phyloP scores from a whole-genome alignment of 2,329 filamentous ascomycete species.

The Colletotrichum lentis region DNA sequence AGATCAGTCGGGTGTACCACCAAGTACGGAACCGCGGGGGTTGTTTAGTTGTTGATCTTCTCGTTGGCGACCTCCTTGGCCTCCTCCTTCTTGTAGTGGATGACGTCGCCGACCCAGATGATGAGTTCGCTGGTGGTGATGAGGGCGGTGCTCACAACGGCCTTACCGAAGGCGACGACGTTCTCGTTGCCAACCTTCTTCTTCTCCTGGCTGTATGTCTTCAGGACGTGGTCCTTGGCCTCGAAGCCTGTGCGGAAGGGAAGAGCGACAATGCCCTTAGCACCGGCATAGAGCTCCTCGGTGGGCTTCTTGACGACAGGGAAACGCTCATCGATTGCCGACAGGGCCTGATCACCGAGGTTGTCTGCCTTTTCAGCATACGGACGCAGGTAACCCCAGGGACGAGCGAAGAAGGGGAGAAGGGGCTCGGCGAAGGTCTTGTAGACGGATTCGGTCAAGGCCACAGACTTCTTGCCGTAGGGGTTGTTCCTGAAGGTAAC shows the following conservation, averaged over 20 bases:
- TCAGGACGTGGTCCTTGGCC: constrained; percentile 68
- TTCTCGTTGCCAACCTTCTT: constrained; percentile 72
- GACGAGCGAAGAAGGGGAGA: constrained; percentile 78
- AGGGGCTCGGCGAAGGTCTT: constrained; percentile 79
- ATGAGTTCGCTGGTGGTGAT: constrained; percentile 73
- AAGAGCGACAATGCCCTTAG: constrained; percentile 67
- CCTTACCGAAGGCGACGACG: constrained; percentile 73
- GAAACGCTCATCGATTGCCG: constrained; percentile 73
- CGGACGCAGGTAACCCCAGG: constrained; percentile 82
- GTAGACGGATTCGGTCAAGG: constrained; percentile 78
- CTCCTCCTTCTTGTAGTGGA: constrained; percentile 70
- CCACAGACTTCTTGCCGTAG: constrained; percentile 82
- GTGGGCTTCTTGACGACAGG: constrained; percentile 80
- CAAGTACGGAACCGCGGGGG: background rate
- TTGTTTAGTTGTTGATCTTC: constrained; percentile 54
- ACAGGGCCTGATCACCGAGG: constrained; percentile 76
- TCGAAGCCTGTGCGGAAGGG: constrained; percentile 70
- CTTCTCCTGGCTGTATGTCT: constrained; percentile 65
- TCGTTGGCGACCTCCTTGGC: constrained; percentile 64
- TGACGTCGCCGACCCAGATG: constrained; percentile 65
- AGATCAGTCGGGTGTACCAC: constrained; percentile 10
- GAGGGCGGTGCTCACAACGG: constrained; percentile 71
- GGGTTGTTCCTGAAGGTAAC: constrained; percentile 81
- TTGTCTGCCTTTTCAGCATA: constrained; percentile 85
- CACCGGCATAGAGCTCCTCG: constrained; percentile 70